Evolutionary conservation across 371 early-diverging fungal genomes (phyloP).

Genomic region (Zychaea mexicana): DNA sequence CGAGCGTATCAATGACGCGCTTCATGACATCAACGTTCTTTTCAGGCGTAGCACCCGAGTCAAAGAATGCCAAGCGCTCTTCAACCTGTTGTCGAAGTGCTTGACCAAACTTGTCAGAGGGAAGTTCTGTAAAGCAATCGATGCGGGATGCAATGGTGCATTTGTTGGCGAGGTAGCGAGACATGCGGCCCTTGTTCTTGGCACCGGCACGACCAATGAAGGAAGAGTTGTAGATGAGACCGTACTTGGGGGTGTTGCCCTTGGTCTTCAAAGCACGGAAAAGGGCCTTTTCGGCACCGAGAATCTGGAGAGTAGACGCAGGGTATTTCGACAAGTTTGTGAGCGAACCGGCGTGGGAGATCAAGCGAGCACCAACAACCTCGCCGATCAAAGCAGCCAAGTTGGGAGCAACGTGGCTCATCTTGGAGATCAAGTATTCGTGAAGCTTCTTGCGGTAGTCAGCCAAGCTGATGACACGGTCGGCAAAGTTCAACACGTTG

Average conservation of each 20-base stretch:
- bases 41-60: slow-evolving; percentile 83
- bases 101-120: slow-evolving; percentile 93
- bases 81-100: slow-evolving; percentile 96
- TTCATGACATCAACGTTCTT: slow-evolving; percentile 96
- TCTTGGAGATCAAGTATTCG: slow-evolving; percentile 92
- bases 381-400: slow-evolving; percentile 97
- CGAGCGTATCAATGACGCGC: slow-evolving; percentile 78
- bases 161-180: slow-evolving; percentile 98
- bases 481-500: slow-evolving; percentile 94
- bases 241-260: slow-evolving; percentile 97
- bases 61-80: slow-evolving; percentile 93
- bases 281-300: slow-evolving; percentile 98
- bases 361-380: slow-evolving; percentile 90
- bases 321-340: slow-evolving; percentile 92
- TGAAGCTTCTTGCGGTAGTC: slow-evolving; percentile 93
- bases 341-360: slow-evolving; percentile 91
- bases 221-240: slow-evolving; percentile 92
- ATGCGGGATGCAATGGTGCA: slow-evolving; percentile 97
- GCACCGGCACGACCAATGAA: slow-evolving; percentile 92
- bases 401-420: slow-evolving; percentile 98
- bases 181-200: slow-evolving; percentile 98
- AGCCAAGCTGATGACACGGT: slow-evolving; percentile 88
- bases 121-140: slow-evolving; percentile 92
- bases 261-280: slow-evolving; percentile 96
- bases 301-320: slow-evolving; percentile 95